phyloP scores from a whole-genome alignment of 2,329 filamentous ascomycete genomes.

The Penicillium sp. region DNA sequence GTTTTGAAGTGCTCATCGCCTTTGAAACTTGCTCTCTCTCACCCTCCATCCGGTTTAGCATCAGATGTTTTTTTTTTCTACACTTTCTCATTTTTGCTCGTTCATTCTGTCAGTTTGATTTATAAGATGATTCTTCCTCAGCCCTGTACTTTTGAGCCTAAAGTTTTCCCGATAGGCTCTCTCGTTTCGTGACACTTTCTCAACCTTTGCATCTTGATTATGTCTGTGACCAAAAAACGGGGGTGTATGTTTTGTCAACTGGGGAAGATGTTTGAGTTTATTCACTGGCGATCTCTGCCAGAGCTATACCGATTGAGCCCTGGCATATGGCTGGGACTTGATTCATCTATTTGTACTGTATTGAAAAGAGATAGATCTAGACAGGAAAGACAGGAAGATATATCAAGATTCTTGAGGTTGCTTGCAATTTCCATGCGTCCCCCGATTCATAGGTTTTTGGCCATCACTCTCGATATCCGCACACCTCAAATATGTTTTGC shows the following conservation, averaged over 20 bases:
- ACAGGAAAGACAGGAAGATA: too few species aligned
- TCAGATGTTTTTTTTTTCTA: constrained; percentile 11
- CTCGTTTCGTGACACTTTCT: background rate
- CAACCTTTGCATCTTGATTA: background rate
- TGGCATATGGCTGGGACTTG: too few species aligned
- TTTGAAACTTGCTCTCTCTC: constrained; percentile 6
- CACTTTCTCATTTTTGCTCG: background rate
- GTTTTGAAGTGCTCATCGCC: too few species aligned
- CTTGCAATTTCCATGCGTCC: too few species aligned
- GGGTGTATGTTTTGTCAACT: background rate
- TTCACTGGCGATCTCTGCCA: too few species aligned
- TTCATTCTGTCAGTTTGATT: background rate
- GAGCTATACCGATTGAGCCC: too few species aligned
- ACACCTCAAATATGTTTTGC: too few species aligned
- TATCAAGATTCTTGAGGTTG: too few species aligned
- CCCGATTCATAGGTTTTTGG: too few species aligned
- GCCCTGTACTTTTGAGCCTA: too few species aligned
- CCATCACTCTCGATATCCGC: too few species aligned
- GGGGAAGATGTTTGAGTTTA: background rate
- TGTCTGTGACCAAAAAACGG: constrained; percentile 1
- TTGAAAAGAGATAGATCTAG: background rate
- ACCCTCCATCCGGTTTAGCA: constrained; percentile 16
- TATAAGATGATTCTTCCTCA: background rate
- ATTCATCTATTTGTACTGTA: too few species aligned
- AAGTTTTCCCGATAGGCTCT: constrained; percentile 1